Evolutionary conservation across 768 basidiomycete genomes (phyloP).

Genomic region (Psilocybe subaeruginosa): DNA sequence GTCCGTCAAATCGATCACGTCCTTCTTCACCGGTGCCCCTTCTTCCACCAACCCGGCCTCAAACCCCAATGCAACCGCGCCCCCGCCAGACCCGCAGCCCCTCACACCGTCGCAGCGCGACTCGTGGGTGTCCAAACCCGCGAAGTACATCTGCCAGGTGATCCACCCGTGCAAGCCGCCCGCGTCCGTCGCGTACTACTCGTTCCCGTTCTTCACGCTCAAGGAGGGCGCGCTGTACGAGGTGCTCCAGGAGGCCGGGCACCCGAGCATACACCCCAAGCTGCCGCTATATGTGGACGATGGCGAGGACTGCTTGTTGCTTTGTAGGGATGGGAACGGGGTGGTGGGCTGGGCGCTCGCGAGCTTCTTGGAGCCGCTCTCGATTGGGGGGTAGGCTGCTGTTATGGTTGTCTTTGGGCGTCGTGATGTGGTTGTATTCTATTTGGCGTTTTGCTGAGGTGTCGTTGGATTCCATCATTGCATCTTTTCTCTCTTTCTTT

Average conservation of each 20-base stretch:
- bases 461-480: neutral
- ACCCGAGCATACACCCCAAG: constrained; percentile 73
- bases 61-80: neutral
- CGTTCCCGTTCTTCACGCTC: constrained; percentile 79
- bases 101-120: constrained; percentile 35
- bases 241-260: constrained; percentile 76
- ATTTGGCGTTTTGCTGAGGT: neutral
- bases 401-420: neutral
- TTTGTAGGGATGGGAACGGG: constrained; percentile 60
- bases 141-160: constrained; percentile 69
- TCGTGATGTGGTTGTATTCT: neutral
- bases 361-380: constrained; percentile 72
- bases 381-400: neutral
- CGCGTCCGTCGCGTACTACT: constrained; percentile 63
- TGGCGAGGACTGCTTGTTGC: constrained; percentile 77
- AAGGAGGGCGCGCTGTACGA: constrained; percentile 62
- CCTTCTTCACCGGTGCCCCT: constrained; percentile 31
- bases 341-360: constrained; percentile 82
- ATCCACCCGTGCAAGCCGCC: constrained; percentile 74
- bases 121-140: constrained; percentile 49
- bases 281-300: constrained; percentile 79
- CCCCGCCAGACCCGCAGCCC: constrained; percentile 21
- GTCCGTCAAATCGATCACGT: constrained; percentile 36
- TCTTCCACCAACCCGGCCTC: constrained; percentile 2
- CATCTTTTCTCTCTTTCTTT: neutral